phyloP scores from a whole-genome alignment of 2,329 filamentous ascomycete species.

The Fusarium humuli region DNA sequence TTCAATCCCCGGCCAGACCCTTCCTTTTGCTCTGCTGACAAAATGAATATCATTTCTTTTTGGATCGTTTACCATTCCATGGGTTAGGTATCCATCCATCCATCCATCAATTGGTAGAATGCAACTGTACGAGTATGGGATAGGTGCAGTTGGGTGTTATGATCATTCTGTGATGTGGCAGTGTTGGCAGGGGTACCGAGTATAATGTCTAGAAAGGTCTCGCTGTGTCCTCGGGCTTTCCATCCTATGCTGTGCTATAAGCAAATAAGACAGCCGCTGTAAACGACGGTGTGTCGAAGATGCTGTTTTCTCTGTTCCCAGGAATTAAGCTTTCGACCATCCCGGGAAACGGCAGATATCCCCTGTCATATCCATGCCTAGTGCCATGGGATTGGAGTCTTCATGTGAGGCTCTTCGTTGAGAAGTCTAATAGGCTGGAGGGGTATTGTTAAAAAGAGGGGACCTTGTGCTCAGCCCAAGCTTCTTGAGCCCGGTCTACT shows the following conservation, averaged over 20 bases:
- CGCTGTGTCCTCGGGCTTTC: not conserved
- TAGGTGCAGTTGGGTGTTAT: not conserved
- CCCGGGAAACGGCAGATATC: not conserved
- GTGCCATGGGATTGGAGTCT: not conserved
- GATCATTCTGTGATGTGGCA: not conserved
- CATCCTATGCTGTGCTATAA: not conserved
- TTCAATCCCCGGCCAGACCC: constrained; percentile 61
- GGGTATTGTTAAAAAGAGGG: not conserved
- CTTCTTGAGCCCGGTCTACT: not conserved
- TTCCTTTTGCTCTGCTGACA: constrained; percentile 36
- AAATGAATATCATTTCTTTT: not conserved
- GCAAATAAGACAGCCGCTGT: not conserved
- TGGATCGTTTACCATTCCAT: not conserved
- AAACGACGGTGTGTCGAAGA: not conserved
- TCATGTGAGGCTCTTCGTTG: not conserved
- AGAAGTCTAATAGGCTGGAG: not conserved
- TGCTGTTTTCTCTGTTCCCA: not conserved
- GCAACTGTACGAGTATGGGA: too few species aligned
- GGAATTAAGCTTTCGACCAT: not conserved
- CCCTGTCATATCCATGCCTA: not conserved
- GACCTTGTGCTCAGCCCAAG: not conserved
- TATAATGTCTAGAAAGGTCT: not conserved
- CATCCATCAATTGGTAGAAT: too few species aligned
- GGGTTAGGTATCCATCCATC: too few species aligned
- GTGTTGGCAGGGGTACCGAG: not conserved